Conservation (phyloP, 2,329 filamentous ascomycete species). For the Monilinia vaccinii-corymbosi region DNA sequence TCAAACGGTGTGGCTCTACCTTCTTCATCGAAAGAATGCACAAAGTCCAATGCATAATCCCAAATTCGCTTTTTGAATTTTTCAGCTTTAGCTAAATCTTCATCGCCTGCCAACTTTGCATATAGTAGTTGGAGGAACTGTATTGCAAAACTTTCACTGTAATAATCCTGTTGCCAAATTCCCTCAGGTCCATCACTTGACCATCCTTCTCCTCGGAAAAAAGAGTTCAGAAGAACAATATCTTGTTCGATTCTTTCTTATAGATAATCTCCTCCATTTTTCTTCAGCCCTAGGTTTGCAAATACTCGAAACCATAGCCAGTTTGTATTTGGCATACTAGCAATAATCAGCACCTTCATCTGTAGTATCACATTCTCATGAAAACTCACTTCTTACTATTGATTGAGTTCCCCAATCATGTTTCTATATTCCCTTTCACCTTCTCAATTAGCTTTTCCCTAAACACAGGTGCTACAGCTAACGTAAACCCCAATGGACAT, state of each 20-base stretch:
- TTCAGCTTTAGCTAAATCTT: conserved; percentile 55
- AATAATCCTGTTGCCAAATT: conserved; percentile 80
- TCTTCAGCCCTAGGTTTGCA: conserved; percentile 68
- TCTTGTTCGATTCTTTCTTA: conserved; percentile 62
- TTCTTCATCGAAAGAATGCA: conserved; percentile 67
- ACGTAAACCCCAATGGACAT: conserved; percentile 66
- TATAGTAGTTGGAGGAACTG: conserved; percentile 73
- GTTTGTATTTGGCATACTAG: conserved; percentile 59
- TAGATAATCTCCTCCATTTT: conserved; percentile 63
- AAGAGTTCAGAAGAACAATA: conserved; percentile 69
- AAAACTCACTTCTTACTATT: conserved; percentile 61
- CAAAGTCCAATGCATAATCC: conserved; percentile 58
- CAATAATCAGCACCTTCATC: conserved; percentile 33
- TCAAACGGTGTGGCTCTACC: conserved; percentile 69
- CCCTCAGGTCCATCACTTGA: conserved; percentile 72
- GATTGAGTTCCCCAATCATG: conserved; percentile 64
- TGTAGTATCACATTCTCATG: not conserved
- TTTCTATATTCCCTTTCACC: conserved; percentile 57
- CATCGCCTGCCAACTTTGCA: conserved; percentile 57
- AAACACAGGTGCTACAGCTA: conserved; percentile 50
- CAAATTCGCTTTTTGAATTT: conserved; percentile 63
- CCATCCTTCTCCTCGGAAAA: conserved; percentile 76
- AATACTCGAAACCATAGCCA: conserved; percentile 83
- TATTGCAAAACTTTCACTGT: conserved; percentile 74
- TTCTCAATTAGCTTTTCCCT: conserved; percentile 49